These are phyloP conservation scores for Elongisporangium prolatum DNA, from an alignment of 352 stramenopile species.

Conservation along the genomic window DNA sequence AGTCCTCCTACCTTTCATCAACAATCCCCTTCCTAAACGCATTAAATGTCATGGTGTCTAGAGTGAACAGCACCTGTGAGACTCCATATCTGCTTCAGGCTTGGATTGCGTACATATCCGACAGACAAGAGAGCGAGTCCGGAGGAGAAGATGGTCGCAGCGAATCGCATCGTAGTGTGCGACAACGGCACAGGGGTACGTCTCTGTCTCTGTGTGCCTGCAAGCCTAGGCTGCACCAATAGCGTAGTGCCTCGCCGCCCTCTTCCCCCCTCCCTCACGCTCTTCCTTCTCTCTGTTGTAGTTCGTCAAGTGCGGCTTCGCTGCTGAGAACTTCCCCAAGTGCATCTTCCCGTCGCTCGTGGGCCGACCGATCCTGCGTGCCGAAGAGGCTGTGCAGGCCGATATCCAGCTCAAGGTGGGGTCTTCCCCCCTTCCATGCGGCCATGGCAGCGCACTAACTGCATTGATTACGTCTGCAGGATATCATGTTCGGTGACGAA, in stretches of 20 bases:
- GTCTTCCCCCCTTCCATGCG: not conserved
- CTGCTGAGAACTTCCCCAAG: constrained; percentile 93
- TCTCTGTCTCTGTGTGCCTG: constrained; percentile 2
- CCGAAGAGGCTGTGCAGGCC: constrained; percentile 87
- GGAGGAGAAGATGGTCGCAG: constrained; percentile 58
- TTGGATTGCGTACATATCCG: not conserved
- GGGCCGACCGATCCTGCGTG: constrained; percentile 90
- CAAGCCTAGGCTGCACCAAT: not conserved
- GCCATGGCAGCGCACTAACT: too few species aligned
- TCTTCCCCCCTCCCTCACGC: not conserved
- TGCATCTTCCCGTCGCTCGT: constrained; percentile 94
- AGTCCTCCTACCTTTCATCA: too few species aligned
- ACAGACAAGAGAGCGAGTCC: not conserved
- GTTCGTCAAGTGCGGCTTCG: constrained; percentile 93
- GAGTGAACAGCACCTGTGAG: constrained; percentile 9
- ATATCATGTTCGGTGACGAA: constrained; percentile 96
- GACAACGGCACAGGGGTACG: constrained; percentile 85
- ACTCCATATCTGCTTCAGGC: constrained; percentile 1
- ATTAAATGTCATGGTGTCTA: not conserved
- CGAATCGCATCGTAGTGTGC: constrained; percentile 87
- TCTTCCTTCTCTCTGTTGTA: constrained; percentile 10
- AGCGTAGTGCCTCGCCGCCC: not conserved
- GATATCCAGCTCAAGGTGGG: constrained; percentile 82
- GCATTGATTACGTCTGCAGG: constrained; percentile 27
- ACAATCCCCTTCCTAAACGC: too few species aligned